Percentiles rank a stretch among this genome's conserved stretches.
Evolutionary conservation across 805 yeast genomes (phyloP).

Genomic region (Blastobotrys americana): DNA sequence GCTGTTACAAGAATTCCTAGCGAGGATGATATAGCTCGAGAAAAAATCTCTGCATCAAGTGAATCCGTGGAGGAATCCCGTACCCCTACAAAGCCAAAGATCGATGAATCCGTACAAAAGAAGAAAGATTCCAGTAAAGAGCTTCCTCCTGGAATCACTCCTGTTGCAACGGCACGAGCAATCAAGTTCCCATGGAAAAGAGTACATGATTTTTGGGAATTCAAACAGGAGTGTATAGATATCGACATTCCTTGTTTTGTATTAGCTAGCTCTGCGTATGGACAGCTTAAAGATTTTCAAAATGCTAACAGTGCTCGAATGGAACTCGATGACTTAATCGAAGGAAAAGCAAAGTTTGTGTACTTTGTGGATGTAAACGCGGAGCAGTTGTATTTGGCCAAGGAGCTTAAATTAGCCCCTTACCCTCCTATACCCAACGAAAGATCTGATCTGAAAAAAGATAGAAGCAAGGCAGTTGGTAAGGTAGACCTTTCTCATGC

Average conservation of each 20-base stretch:
- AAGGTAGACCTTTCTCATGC: constrained; percentile 10
- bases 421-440: constrained; percentile 9
- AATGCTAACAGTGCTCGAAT: constrained; percentile 4
- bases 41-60: too few species aligned
- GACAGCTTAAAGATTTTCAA: constrained; percentile 4
- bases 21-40: too few species aligned
- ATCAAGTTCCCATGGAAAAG: constrained; percentile 4
- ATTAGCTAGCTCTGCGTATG: constrained; percentile 5
- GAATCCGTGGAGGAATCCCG: too few species aligned
- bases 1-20: constrained; percentile 17
- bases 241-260: constrained; percentile 2
- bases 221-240: constrained; percentile 6
- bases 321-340: not conserved
- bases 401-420: constrained; percentile 9
- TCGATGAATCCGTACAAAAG: too few species aligned
- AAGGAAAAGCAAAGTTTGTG: constrained; percentile 1
- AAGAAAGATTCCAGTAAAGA: too few species aligned
- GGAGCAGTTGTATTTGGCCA: constrained; percentile 5
- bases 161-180: not conserved
- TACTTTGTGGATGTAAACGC: constrained; percentile 6
- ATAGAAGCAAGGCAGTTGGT: not conserved
- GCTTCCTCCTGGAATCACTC: not conserved
- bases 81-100: too few species aligned
- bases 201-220: not conserved
- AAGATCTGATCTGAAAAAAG: constrained; percentile 8